Base-by-base conservation (phyloP, 2,329 filamentous ascomycete genomes). In the Aspergillus sojae region DNA sequence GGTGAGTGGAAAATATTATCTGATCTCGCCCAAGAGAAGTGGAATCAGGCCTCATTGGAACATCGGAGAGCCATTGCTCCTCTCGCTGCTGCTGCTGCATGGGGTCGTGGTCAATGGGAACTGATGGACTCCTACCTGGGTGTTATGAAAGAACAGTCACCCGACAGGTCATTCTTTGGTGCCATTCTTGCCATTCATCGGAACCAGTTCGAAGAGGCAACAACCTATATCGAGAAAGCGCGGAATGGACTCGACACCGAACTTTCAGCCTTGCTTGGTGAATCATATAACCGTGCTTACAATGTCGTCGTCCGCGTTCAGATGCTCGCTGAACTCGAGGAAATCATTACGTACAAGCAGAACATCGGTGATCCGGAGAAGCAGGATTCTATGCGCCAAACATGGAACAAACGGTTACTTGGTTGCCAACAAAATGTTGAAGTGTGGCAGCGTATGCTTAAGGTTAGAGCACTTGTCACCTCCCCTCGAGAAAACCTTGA, bases 331-430 rank as follows among this genome's bases (percentile, higher is more conserved):
- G 95, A 99, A 78, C 85, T 99, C 4, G 95, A 99, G 76, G 95
- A 99, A 76, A 94, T 99, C 70, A 98, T 99, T 72, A 88, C 90
- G 9, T 99, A 99, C 84, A 99, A 99, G 81, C 94, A 98, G 74
- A 92, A 92, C 65, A 81, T 85, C 43, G 84, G 84, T 63, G 93
- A 97, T 69, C 88, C 88, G 11, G 91, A 91, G 72, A 97, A 95
- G 81, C 92, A 95, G 77, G 91, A 91, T 32, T 93, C 92, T 1
- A 93, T 99, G 89, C 89, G 94, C 45, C 86, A 89, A 70, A 98
- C 95, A 1, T 99, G 95, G 95, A 96, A 97, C 79, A 95, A 91
- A 71, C 90, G 95, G 71, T 84, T 99, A 32, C 92, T 95, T 75
- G 95, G 95, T 16, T 97, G 95, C 70, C 94, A 99, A 77, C 91